Evolutionary conservation across 345 rosid genomes (phyloP), one percentile per base, ranked within the genome.

Genomic region (Draba incana): DNA sequence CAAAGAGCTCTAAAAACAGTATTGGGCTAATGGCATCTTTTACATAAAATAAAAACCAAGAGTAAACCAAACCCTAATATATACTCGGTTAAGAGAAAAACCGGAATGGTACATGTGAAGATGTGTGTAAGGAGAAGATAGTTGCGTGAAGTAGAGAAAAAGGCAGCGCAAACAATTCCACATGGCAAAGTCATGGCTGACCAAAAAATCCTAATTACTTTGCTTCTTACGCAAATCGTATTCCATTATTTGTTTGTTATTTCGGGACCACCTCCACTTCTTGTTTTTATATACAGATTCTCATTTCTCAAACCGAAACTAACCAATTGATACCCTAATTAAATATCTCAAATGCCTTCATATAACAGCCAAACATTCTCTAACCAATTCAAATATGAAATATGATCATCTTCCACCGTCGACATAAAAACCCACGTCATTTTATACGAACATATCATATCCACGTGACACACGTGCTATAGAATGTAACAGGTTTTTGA

Each of bases 181-280:
- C 77, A 53, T 72, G 77, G 39, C 10, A 10, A 55, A 55, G 57
- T 55, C 57, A 54, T 35, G 50, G 69, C 64, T 63, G 58, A 55
- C 76, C 64, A 28, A 63, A 39, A 28, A 55, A 39, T 64, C 58
- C 59, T 47, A 4, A 55, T 28, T 16, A 55, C 70, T 25, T 71
- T 72, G 70, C 70, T 64, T 72, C 64, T 71, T 64, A 55, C 70
- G 70, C 64, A 64, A 47, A 46, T 71, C 58, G 33, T 13, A 3
- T 60, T 31, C 35, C 25, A 31, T 45, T 33, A 25, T 42, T 41
- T 5, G 35, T 25, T 37, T 23, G 14, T 11, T 25, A 24, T 47
- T 20, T 15, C 10, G 27, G 76, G 76, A 72, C 76, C 76, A 56
- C 58, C 16, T 59, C 30, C 33, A 35, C 15, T 15, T 54, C 8